A percentile compares a stretch with the other conserved stretches of the same genome.
phyloP scores from a whole-genome alignment of 306 rosid species.

The Aeschynomene evenia region DNA sequence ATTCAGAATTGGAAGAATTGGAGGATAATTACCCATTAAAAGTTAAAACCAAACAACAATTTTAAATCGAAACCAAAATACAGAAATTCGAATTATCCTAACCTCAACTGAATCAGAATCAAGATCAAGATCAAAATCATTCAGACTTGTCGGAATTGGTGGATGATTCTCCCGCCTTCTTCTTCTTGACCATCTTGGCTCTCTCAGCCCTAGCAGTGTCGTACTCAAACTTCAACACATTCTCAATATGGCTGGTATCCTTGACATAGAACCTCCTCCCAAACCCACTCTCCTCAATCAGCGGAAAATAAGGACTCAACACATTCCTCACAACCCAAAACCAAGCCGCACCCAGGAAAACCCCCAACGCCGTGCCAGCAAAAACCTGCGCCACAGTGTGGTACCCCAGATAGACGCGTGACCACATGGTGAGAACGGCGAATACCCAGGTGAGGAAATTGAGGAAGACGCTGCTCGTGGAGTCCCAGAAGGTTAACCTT shows the following conservation, averaged over 20 bases:
- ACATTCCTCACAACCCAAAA: conserved; percentile 69
- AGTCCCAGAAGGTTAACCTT: conserved; percentile 43
- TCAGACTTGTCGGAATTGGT: conserved; percentile 39
- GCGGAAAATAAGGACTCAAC: conserved; percentile 48
- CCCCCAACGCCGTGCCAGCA: conserved; percentile 80
- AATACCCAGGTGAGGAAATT: conserved; percentile 51
- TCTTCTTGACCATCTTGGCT: conserved; percentile 13
- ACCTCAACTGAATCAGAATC: neutral
- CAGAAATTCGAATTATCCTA: neutral
- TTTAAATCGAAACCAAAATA: no score
- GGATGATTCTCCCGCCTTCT: neutral
- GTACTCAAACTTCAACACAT: conserved; percentile 90
- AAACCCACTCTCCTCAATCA: conserved; percentile 71
- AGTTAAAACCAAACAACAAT: no score
- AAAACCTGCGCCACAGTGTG: conserved; percentile 77
- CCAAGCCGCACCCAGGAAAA: conserved; percentile 70
- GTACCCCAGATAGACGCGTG: conserved; percentile 91
- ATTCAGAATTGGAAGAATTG: no score
- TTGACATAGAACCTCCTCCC: conserved; percentile 70
- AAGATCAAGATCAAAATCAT: conserved; percentile 20
- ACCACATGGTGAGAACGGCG: conserved; percentile 60
- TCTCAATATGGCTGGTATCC: conserved; percentile 81
- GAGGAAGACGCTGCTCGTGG: conserved; percentile 33
- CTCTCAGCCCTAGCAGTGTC: conserved; percentile 79
- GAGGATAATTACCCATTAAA: no score